Evolutionary conservation across 495 filamentous ascomycete species (phyloP), one percentile per base, ranked within the genome.

Genomic region (Neurospora sp.): DNA sequence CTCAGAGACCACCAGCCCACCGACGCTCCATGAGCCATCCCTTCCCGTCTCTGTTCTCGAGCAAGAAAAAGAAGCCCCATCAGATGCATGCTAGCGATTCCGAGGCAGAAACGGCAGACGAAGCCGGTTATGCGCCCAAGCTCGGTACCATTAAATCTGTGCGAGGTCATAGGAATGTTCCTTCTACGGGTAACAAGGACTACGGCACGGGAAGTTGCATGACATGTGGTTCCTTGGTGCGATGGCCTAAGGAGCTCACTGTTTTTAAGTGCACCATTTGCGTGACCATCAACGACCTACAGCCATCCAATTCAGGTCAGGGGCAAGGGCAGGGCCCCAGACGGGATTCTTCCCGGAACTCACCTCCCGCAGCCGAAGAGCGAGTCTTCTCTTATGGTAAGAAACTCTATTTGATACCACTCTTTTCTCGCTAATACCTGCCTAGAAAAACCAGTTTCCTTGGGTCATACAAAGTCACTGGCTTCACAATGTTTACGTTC

Each of bases 201-300:
- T 83, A 83, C 70, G 85, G 83, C n/a, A 90, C 90, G 39, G 93
- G 93, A 16, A 91, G 87, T 76, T 97, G 93, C 77, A 90, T 90
- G 84, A 93, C 92, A 12, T 97, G 94, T 79, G 91, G 90, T 78
- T 92, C 90, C 69, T 88, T 89, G 47, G 89, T 97, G 68, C 89
- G 90, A 69, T 97, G 94, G 92, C 94, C 94, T n/a, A 87, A 86
- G 73, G 85, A 90, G 71, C 78, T 95, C 75, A 86, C 87, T 37
- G 85, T 90, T 53, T 97, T 94, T 82, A 87, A 93, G 75, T 98
- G 94, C 81, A 91, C 92, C 40, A 89, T 91, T 68, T 98, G 94
- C 80, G 83, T 93, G 76, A 97, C 92, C 68, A 88, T 98, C 76
- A 97, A 96, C 75, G 94, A 97, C 78, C 78, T 97, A 68, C 87